These are phyloP conservation scores for Bipolaris bicolor DNA, from an alignment of 2,329 filamentous ascomycete species.

Conservation along the genomic window DNA sequence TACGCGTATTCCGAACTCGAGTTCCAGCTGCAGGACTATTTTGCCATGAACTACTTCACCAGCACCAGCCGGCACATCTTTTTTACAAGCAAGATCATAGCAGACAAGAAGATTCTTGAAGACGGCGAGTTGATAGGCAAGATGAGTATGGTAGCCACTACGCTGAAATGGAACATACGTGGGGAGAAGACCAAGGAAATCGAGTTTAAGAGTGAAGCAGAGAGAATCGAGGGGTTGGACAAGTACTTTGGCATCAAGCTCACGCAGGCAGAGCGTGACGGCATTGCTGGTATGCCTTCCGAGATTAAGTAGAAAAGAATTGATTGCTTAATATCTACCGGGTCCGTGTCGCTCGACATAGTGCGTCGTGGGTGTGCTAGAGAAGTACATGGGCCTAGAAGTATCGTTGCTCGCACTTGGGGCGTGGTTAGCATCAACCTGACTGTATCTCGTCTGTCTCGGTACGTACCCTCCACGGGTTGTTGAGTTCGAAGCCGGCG, in stretches of 20 bases:
- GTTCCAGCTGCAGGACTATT: conserved; percentile 43
- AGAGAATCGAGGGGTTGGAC: conserved; percentile 52
- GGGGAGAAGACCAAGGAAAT: conserved; percentile 51
- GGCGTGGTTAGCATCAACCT: conserved; percentile 32
- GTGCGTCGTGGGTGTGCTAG: neutral
- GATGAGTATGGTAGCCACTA: conserved; percentile 51
- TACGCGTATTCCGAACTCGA: conserved; percentile 66
- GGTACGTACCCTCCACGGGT: conserved; percentile 67
- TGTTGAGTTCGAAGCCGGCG: conserved; percentile 69
- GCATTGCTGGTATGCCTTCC: conserved; percentile 46
- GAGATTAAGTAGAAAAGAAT: conserved; percentile 37
- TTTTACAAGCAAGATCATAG: conserved; percentile 41
- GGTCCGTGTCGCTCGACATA: conserved; percentile 2
- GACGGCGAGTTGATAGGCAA: conserved; percentile 47
- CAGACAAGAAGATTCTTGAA: conserved; percentile 60
- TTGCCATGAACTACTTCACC: conserved; percentile 44
- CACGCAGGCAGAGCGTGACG: conserved; percentile 44
- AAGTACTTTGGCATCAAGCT: conserved; percentile 55
- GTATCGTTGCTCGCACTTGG: conserved; percentile 49
- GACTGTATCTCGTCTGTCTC: neutral
- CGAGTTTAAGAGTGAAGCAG: conserved; percentile 51
- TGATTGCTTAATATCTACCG: conserved; percentile 24
- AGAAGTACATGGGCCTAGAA: conserved; percentile 28
- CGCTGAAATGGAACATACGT: conserved; percentile 54
- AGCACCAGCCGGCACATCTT: conserved; percentile 42